Base-by-base conservation (phyloP, 2,329 filamentous ascomycete species). In the Scedosporium apiospermum region DNA sequence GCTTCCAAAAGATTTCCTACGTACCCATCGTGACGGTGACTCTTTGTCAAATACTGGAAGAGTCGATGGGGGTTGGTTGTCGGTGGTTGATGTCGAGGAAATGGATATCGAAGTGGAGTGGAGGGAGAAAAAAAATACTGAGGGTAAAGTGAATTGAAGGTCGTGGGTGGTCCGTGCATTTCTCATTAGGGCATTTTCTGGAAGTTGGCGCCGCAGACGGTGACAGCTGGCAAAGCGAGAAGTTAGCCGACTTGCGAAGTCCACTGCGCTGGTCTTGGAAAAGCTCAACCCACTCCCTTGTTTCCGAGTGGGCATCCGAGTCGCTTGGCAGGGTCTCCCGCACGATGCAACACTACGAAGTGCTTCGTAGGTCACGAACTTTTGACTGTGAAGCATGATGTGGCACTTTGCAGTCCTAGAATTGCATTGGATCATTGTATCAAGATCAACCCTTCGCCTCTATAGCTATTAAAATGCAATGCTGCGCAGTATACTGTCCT, bases 21-120 rank as follows among this genome's bases (percentile, higher is more conserved):
- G 78, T 85, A 85, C 82, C 82, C 82, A 85, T 85, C 77, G 78
- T 83, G 80, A 77, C 79, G 80, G 71, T 73, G 74, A 73, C 74
- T 57, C 49, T 53, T n/a, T 55, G 42, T 51, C 27, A 67, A 67
- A 67, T 66, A 64, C 66, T n/a, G 59, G 51, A 60, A 49, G 57
- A 68, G 71, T 64, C 69, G 68, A 68, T 72, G 66, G 67, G 67
- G 71, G 71, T 68, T 73, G 70, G 71, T 74, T 71, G 71, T 72
- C 68, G 27, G 30, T 44, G 57, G 38, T 41, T 67, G 66, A 61
- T 66, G 65, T 53, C 27, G 42, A 55, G 44, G 64, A 67, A 71
- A 65, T 64, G 51, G 23, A 26, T 23, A 63, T 71, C 65, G 58
- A 64, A 67, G 68, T 65, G 63, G 27, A 68, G 67, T 65, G 64